Percentiles rank a stretch among this genome's conserved stretches.
phyloP scores from a whole-genome alignment of 2,329 filamentous ascomycete genomes.

The Monosporascus sp. region DNA sequence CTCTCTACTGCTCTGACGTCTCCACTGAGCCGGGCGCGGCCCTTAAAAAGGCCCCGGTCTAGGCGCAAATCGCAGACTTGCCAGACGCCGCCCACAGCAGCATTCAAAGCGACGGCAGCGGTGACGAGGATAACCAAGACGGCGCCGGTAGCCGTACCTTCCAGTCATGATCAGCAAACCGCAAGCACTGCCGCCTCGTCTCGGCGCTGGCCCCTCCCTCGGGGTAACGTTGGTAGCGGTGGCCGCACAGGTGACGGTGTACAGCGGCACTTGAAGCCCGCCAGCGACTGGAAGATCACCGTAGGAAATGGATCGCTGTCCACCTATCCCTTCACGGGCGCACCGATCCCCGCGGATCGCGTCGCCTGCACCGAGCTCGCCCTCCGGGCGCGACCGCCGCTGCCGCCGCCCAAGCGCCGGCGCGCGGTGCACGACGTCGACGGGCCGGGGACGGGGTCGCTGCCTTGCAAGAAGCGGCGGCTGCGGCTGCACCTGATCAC shows the following conservation, averaged over 20 bases:
- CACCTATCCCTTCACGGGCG: not conserved
- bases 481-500: slow-evolving; percentile 60
- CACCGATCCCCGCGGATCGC: not conserved
- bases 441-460: slow-evolving; percentile 43
- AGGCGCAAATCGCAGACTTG: not conserved
- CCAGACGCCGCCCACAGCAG: not conserved
- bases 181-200: not conserved
- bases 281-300: not conserved
- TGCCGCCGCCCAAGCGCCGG: slow-evolving; percentile 37
- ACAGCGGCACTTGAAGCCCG: not conserved
- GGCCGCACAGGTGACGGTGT: not conserved
- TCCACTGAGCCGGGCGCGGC: not conserved
- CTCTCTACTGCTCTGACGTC: not conserved
- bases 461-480: slow-evolving; percentile 62
- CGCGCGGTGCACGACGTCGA: slow-evolving; percentile 55
- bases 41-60: not conserved
- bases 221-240: not conserved
- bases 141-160: not conserved
- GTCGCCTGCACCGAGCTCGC: not conserved
- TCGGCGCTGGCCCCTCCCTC: not conserved
- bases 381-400: slow-evolving; percentile 3
- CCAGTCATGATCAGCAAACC: not conserved
- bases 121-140: not conserved
- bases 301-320: not conserved
- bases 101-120: not conserved